Percentiles rank a stretch among this genome's conserved stretches.
Conservation (phyloP, 768 basidiomycete species). For the Dioszegia hungarica region DNA sequence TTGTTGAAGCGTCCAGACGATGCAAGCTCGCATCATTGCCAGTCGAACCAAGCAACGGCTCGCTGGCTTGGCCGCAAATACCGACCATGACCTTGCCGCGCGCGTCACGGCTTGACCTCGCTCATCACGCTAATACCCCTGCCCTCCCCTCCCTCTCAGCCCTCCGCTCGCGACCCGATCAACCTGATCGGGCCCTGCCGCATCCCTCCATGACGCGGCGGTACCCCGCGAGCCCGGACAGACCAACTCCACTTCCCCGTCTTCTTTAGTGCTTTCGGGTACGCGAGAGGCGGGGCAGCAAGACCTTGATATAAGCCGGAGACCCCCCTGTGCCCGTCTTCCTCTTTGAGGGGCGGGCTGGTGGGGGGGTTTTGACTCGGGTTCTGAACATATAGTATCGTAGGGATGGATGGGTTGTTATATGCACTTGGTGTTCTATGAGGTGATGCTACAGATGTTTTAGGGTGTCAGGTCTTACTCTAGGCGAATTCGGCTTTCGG, state of each 20-base stretch:
- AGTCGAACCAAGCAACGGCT: too few relatives aligned
- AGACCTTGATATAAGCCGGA: constrained; percentile 46
- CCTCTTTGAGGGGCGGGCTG: constrained; percentile 21
- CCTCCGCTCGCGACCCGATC: constrained; percentile 3
- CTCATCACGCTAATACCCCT: constrained; percentile 1
- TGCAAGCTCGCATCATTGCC: too few relatives aligned
- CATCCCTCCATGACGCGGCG: constrained; percentile 17
- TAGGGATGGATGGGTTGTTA: background rate
- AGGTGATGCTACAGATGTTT: too few relatives aligned
- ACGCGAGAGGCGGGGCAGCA: background rate
- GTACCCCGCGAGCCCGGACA: constrained; percentile 29
- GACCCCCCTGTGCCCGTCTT: constrained; percentile 11
- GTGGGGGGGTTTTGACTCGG: constrained; percentile 38
- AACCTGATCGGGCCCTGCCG: constrained; percentile 21
- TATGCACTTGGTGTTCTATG: background rate
- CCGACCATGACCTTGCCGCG: too few relatives aligned
- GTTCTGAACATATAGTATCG: constrained; percentile 24
- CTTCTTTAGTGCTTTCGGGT: background rate
- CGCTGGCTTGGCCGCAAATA: too few relatives aligned
- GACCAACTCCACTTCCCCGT: constrained; percentile 6
- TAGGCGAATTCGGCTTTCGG: too few relatives aligned
- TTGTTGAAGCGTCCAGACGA: too few relatives aligned
- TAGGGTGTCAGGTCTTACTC: too few relatives aligned
- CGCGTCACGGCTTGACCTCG: background rate
- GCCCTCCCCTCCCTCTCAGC: constrained; percentile 13